Conservation (phyloP, 2,329 filamentous ascomycete species). For the Fusarium zealandicum region DNA sequence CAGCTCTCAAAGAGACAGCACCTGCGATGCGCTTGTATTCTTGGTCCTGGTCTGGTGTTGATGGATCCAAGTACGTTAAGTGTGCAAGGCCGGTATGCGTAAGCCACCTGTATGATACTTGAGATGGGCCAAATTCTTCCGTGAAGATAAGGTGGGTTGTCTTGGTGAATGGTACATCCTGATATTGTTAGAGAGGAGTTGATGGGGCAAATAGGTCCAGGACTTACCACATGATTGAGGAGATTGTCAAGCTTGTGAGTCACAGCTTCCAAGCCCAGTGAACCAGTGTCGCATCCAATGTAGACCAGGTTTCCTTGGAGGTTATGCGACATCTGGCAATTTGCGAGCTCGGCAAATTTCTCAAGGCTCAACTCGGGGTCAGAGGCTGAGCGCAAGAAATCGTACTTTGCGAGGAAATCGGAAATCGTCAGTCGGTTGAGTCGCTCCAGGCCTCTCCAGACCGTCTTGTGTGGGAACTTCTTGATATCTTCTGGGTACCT, state of each 20-base stretch:
- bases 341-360: constrained; percentile 5
- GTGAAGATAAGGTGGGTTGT: constrained; percentile 38
- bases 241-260: constrained; percentile 35
- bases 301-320: constrained; percentile 40
- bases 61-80: constrained; percentile 37
- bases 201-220: neutral
- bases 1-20: constrained; percentile 32
- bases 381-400: constrained; percentile 19
- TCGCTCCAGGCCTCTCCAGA: constrained; percentile 40
- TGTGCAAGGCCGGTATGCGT: constrained; percentile 39
- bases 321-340: constrained; percentile 42
- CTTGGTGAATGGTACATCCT: constrained; percentile 19
- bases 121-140: constrained; percentile 7
- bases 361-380: constrained; percentile 14
- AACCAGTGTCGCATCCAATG: constrained; percentile 32
- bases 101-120: constrained; percentile 38
- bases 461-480: constrained; percentile 21
- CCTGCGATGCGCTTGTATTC: constrained; percentile 30
- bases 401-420: constrained; percentile 27
- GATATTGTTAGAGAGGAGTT: constrained; percentile 12
- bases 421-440: constrained; percentile 10
- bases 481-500: constrained; percentile 37
- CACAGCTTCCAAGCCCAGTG: constrained; percentile 17
- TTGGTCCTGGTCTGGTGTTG: neutral
- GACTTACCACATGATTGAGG: constrained; percentile 25